These are phyloP conservation scores for Pilasporangium apinafurcum DNA, from an alignment of 352 stramenopile species.

Conservation along the genomic window DNA sequence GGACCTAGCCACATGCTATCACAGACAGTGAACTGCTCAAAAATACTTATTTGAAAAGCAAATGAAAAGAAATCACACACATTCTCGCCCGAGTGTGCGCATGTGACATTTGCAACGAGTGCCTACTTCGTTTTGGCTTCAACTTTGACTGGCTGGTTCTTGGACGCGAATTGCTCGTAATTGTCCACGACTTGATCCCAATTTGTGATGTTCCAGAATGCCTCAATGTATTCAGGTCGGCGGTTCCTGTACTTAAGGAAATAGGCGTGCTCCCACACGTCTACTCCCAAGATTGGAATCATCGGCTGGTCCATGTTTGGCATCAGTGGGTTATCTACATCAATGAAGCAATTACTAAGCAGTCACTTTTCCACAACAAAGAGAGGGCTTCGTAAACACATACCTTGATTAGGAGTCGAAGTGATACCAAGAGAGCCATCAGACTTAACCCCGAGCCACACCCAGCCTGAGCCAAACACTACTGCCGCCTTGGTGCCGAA, in stretches of 20 bases:
- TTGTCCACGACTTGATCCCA: slow-evolving; percentile 58
- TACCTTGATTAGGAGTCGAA: slow-evolving; percentile 88
- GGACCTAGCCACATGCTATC: too few species aligned
- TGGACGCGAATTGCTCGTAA: slow-evolving; percentile 49
- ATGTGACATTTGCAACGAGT: too few species aligned
- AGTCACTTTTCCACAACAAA: too few species aligned
- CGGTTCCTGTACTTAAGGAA: slow-evolving; percentile 91
- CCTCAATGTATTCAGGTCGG: slow-evolving; percentile 84
- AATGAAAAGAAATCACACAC: too few species aligned
- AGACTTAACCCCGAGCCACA: slow-evolving; percentile 43
- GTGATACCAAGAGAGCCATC: slow-evolving; percentile 81
- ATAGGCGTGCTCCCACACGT: slow-evolving; percentile 88
- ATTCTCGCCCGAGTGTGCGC: too few species aligned
- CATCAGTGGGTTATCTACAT: slow-evolving; percentile 46
- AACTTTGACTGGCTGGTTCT: slow-evolving; percentile 36
- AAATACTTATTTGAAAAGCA: too few species aligned
- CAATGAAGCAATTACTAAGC: too few species aligned
- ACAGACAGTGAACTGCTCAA: too few species aligned
- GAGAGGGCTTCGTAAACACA: too few species aligned
- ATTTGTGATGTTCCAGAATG: slow-evolving; percentile 91
- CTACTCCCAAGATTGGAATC: slow-evolving; percentile 79
- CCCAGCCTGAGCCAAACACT: slow-evolving; percentile 58
- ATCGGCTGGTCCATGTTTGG: slow-evolving; percentile 22
- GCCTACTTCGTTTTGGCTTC: too few species aligned
- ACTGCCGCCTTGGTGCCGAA: slow-evolving; percentile 29